These are phyloP conservation scores for Cyphellophora attinorum DNA, from an alignment of 2,329 filamentous ascomycete genomes.

Conservation along the genomic window DNA sequence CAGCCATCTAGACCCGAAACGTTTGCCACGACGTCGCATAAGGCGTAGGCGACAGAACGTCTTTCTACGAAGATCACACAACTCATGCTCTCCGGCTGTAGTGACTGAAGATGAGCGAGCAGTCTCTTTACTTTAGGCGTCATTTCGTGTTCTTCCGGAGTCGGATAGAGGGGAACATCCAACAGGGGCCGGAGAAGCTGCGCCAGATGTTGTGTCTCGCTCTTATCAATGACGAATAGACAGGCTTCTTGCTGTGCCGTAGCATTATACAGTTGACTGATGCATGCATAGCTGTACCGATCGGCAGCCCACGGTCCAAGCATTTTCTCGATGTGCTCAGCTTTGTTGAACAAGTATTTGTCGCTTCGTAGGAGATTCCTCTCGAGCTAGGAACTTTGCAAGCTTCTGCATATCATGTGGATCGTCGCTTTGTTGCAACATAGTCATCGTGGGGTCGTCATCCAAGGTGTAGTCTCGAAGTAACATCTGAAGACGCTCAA, in stretches of 20 bases:
- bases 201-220: not conserved
- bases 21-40: slow-evolving; percentile 47
- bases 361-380: slow-evolving; percentile 41
- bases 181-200: too few relatives aligned
- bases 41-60: slow-evolving; percentile 49
- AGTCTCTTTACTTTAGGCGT: too few relatives aligned
- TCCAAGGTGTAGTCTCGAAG: slow-evolving; percentile 42
- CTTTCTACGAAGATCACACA: slow-evolving; percentile 61
- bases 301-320: slow-evolving; percentile 63
- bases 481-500: slow-evolving; percentile 36
- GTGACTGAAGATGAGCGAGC: too few relatives aligned
- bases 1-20: slow-evolving; percentile 37
- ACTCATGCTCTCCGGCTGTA: too few relatives aligned
- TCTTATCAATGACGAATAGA: not conserved
- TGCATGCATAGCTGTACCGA: slow-evolving; percentile 48
- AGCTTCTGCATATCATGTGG: slow-evolving; percentile 17
- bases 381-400: slow-evolving; percentile 22
- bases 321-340: slow-evolving; percentile 42
- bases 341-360: slow-evolving; percentile 42
- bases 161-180: not conserved
- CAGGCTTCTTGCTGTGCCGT: not conserved
- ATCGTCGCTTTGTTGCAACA: slow-evolving; percentile 34
- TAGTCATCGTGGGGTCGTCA: slow-evolving; percentile 51
- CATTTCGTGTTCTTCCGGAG: not conserved
- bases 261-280: slow-evolving; percentile 19